Conservation (phyloP, 116 monocot genomes). For the Trichopus zeylanicus region DNA sequence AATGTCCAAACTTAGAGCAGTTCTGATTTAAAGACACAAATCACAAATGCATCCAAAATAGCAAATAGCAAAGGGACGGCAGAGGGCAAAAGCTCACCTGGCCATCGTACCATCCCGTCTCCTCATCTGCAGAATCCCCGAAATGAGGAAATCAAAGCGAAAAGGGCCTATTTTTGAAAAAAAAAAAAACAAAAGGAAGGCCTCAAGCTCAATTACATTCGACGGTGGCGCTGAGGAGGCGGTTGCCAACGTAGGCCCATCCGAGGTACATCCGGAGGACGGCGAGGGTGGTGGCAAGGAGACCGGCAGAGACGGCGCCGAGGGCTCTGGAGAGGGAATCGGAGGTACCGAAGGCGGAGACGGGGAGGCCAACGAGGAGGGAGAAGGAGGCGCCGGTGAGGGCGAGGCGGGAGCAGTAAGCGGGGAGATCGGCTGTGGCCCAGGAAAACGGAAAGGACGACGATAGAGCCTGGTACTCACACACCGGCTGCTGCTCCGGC, state of each 20-base stretch:
- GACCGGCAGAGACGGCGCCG: constrained; percentile 47
- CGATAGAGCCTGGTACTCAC: constrained; percentile 80
- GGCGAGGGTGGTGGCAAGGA: constrained; percentile 64
- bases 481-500: constrained; percentile 81
- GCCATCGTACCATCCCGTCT: constrained; percentile 98
- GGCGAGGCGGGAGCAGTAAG: constrained; percentile 61
- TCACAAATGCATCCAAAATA: too few species aligned
- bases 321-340: constrained; percentile 31
- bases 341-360: constrained; percentile 46
- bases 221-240: constrained; percentile 91
- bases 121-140: constrained; percentile 61
- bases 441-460: constrained; percentile 76
- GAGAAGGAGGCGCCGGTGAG: constrained; percentile 45
- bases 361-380: constrained; percentile 63
- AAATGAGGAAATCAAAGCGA: too few species aligned
- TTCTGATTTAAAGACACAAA: neutral
- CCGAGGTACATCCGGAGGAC: constrained; percentile 97
- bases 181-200: constrained; percentile 1
- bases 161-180: neutral
- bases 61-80: neutral
- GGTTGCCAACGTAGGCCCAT: constrained; percentile 96
- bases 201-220: constrained; percentile 47
- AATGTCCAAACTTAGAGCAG: too few species aligned
- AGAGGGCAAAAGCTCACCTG: constrained; percentile 55
- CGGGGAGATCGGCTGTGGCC: constrained; percentile 48